A percentile compares a stretch with the other conserved stretches of the same genome.
phyloP scores from a whole-genome alignment of 805 yeast species.

The Tetrapisispora namnaoensis region DNA sequence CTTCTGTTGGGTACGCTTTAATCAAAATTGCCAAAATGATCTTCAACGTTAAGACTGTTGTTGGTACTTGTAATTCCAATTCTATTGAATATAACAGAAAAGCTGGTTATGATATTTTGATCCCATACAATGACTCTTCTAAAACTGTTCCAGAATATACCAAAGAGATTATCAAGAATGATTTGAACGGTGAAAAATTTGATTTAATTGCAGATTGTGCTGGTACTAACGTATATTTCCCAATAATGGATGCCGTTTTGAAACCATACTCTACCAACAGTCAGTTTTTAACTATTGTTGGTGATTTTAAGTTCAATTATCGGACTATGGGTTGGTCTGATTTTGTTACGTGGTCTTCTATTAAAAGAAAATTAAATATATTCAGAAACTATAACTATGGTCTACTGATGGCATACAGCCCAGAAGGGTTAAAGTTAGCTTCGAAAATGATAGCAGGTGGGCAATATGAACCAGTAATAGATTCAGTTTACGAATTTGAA shows the following conservation, averaged over 20 bases:
- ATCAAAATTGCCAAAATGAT: conserved; percentile 47
- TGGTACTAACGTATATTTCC: conserved; percentile 46
- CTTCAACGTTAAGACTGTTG: conserved; percentile 40
- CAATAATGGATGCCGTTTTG: conserved; percentile 34
- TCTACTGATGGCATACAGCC: conserved; percentile 6
- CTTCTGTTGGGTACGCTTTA: conserved; percentile 52
- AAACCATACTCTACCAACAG: conserved; percentile 40
- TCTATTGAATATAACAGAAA: conserved; percentile 36
- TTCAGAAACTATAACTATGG: conserved; percentile 27
- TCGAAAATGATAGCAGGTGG: conserved; percentile 17
- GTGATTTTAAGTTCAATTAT: conserved; percentile 38
- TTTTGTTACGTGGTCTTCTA: conserved; percentile 8
- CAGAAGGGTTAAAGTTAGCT: conserved; percentile 15
- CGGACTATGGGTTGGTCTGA: not conserved
- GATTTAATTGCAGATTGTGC: conserved; percentile 58
- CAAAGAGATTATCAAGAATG: conserved; percentile 21
- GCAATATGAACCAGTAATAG: conserved; percentile 39
- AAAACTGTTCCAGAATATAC: conserved; percentile 33
- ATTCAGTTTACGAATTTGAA: conserved; percentile 41
- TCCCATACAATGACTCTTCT: conserved; percentile 42
- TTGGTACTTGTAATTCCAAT: conserved; percentile 44
- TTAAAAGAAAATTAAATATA: conserved; percentile 15
- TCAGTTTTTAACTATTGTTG: conserved; percentile 44
- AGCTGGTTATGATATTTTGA: conserved; percentile 48
- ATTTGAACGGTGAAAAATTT: conserved; percentile 35